Evolutionary conservation across 2,329 filamentous ascomycete species (phyloP).

Genomic region (Xylariaceae sp.): DNA sequence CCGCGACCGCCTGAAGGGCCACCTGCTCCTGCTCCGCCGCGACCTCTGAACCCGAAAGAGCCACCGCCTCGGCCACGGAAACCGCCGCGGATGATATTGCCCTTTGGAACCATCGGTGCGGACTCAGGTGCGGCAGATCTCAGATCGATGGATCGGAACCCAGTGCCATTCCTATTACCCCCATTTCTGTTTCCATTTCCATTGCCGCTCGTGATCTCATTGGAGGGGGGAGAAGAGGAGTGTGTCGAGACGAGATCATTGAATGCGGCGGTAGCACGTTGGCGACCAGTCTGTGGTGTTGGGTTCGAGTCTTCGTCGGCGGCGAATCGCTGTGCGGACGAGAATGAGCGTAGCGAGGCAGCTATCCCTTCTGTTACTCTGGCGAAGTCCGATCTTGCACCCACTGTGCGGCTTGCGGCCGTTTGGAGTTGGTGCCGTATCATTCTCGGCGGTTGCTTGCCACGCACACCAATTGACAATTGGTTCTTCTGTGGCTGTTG

Average conservation of each 20-base stretch:
- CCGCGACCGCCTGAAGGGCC: background rate
- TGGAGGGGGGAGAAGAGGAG: background rate
- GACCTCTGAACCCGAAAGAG: slow-evolving; percentile 17
- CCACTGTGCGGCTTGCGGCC: slow-evolving; percentile 24
- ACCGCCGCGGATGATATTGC: slow-evolving; percentile 21
- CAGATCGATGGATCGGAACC: slow-evolving; percentile 5
- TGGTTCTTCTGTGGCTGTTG: no score
- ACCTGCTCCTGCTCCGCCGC: background rate
- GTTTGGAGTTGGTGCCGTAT: slow-evolving; percentile 30
- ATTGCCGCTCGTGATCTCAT: background rate
- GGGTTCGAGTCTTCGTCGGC: slow-evolving; percentile 1
- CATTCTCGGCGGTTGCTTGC: no score
- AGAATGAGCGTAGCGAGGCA: slow-evolving; percentile 30
- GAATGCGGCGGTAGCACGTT: slow-evolving; percentile 23
- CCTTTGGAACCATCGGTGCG: background rate
- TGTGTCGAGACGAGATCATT: slow-evolving; percentile 20
- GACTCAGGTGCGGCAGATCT: slow-evolving; percentile 1
- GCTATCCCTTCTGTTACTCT: slow-evolving; percentile 30
- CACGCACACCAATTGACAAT: no score
- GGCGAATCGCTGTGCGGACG: slow-evolving; percentile 25
- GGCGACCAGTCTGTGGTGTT: slow-evolving; percentile 14
- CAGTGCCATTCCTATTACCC: background rate
- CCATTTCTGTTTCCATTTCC: background rate
- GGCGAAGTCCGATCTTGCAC: slow-evolving; percentile 25
- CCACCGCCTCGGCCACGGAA: slow-evolving; percentile 24